Conservation (phyloP, 495 filamentous ascomycete genomes). For the Glonium stellatum region DNA sequence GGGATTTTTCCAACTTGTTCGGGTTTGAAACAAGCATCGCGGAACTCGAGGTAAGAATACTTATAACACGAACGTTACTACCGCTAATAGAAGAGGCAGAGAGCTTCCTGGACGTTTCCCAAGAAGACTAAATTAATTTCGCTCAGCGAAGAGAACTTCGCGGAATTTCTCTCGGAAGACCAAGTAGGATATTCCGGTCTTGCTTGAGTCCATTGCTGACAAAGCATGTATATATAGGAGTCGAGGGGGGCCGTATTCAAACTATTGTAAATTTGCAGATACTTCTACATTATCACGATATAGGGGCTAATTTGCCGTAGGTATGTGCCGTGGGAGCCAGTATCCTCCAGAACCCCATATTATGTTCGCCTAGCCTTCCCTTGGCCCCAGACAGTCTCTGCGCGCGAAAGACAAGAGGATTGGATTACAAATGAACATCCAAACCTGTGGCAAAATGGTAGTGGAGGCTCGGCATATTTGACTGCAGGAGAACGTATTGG, state of each 20-base stretch:
- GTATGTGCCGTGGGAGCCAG: neutral
- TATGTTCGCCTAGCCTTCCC: neutral
- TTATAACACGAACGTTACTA: neutral
- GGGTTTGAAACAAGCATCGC: neutral
- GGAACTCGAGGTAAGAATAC: neutral
- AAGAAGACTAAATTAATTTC: neutral
- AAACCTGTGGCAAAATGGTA: neutral
- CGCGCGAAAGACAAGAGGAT: neutral
- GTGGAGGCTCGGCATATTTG: neutral
- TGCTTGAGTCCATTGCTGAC: neutral
- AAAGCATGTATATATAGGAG: neutral
- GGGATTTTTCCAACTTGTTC: neutral
- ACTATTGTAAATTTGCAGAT: neutral
- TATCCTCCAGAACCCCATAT: neutral
- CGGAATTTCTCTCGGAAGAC: neutral
- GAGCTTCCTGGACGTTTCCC: neutral
- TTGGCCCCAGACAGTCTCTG: neutral
- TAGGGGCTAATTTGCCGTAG: neutral
- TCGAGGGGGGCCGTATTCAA: neutral
- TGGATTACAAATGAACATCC: neutral
- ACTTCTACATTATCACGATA: neutral
- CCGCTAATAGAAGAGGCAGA: neutral
- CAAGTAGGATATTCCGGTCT: neutral
- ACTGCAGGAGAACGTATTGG: neutral
- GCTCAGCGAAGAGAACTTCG: neutral